Evolutionary conservation across 192 early-diverging fungal genomes (phyloP).

Genomic region (Backusella circina): DNA sequence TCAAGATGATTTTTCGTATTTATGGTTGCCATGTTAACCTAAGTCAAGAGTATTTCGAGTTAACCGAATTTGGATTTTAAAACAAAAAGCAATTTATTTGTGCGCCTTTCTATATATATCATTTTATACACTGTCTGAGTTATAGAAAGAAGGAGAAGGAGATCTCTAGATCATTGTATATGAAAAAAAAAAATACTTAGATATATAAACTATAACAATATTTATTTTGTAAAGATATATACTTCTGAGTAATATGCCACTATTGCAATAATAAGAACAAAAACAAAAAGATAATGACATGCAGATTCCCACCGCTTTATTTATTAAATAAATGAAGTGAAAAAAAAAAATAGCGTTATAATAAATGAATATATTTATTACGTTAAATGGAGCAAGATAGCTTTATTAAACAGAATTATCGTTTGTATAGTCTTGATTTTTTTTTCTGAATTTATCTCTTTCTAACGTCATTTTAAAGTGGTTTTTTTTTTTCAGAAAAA

Average conservation of each 20-base stretch:
- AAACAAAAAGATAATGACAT: neutral
- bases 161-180: neutral
- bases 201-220: too few species aligned
- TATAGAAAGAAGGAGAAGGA: too few species aligned
- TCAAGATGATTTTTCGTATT: neutral
- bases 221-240: too few species aligned
- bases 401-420: neutral
- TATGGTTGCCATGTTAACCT: neutral
- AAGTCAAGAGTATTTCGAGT: neutral
- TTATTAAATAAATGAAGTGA: neutral
- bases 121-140: neutral
- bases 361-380: neutral
- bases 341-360: neutral
- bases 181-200: too few species aligned
- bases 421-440: neutral
- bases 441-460: neutral
- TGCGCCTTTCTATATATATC: neutral
- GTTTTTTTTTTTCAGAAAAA: neutral
- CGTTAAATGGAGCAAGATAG: neutral
- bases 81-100: neutral
- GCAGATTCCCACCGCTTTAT: neutral
- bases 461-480: too few species aligned
- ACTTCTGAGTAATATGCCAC: too few species aligned
- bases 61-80: neutral
- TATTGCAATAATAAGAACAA: neutral